Evolutionary conservation across 2,329 filamentous ascomycete genomes (phyloP).

Genomic region (Alternaria atra): DNA sequence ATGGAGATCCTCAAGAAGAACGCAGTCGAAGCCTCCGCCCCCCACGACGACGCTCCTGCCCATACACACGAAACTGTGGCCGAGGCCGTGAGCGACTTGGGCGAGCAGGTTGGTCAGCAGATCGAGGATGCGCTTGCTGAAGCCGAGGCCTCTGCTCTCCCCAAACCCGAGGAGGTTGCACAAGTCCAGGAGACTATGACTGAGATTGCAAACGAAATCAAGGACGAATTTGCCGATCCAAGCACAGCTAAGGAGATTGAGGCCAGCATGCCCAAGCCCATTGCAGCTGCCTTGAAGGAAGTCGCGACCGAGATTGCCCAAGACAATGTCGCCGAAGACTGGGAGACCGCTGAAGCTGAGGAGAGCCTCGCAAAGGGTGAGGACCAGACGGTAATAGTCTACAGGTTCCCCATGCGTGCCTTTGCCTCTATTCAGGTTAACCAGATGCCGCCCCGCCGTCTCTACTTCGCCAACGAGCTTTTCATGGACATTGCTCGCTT

Average conservation of each 20-base stretch:
- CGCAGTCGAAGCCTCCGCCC: conserved; percentile 48
- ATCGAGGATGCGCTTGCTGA: conserved; percentile 71
- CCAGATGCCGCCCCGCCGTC: conserved; percentile 62
- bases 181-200: conserved; percentile 66
- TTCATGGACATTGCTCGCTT: conserved; percentile 93
- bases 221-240: conserved; percentile 61
- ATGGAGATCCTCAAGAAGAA: conserved; percentile 58
- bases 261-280: conserved; percentile 59
- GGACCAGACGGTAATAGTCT: conserved; percentile 76
- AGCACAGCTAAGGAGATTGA: conserved; percentile 65
- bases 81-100: conserved; percentile 73
- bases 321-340: conserved; percentile 77
- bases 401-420: conserved; percentile 95
- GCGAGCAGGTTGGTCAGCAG: conserved; percentile 65
- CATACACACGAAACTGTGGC: conserved; percentile 69
- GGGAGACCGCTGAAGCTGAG: conserved; percentile 85
- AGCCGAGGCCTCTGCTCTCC: conserved; percentile 43
- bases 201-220: conserved; percentile 55
- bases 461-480: conserved; percentile 77
- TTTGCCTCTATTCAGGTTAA: conserved; percentile 88
- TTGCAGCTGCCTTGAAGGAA: conserved; percentile 66
- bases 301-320: conserved; percentile 65
- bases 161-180: conserved; percentile 57
- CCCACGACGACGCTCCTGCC: conserved; percentile 31
- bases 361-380: conserved; percentile 74